Evolutionary conservation across 176 grass and related monocot species (phyloP), one percentile per base, ranked within the genome.

Genomic region (Typha latifolia): DNA sequence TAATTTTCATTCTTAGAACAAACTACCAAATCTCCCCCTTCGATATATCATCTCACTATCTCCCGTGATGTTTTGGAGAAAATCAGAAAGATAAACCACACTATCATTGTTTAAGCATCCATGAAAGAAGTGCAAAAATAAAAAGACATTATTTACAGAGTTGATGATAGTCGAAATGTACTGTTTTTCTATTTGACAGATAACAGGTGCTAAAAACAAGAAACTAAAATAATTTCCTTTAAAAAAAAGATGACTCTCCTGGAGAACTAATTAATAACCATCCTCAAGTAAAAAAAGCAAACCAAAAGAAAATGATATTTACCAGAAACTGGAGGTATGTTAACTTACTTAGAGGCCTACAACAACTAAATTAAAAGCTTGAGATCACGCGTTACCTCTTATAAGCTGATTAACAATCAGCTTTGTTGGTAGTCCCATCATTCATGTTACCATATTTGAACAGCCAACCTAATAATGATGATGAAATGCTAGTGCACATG

Each of bases 301-400:
- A 1, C 51, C n/a, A 55, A 55, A 55, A 55, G 14, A 2, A 5
- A 2, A 14, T 14, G 13, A 19, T 18, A 55, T 18, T 43, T 43
- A 43, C 37, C 37, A 43, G n/a, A 19, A 55, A 16, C 51, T 16
- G 13, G 49, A 13, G 1, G 51, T 5, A 59, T 59, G 53, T 19
- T 19, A 19, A 59, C 15, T 59, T 59, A 18, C 53, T 21, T 59
- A 21, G 53, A 59, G 53, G 4, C 22, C 20, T 16, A 21, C 53
- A 59, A 21, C 53, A 21, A 59, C n/a, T 19, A 59, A 59, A 59
- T n/a, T 19, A 67, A 74, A 70, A 51, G 62, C 27, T 62, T 31
- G 21, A 87, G 49, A 69, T 62, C 63, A 74, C 76, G 22, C 61
- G 75, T 86, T 87, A 90, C 91, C 87, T 96, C 64, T 55, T 37